Evolutionary conservation across 2,329 filamentous ascomycete genomes (phyloP), one percentile per base, ranked within the genome.

Genomic region (Lithohypha guttulata): DNA sequence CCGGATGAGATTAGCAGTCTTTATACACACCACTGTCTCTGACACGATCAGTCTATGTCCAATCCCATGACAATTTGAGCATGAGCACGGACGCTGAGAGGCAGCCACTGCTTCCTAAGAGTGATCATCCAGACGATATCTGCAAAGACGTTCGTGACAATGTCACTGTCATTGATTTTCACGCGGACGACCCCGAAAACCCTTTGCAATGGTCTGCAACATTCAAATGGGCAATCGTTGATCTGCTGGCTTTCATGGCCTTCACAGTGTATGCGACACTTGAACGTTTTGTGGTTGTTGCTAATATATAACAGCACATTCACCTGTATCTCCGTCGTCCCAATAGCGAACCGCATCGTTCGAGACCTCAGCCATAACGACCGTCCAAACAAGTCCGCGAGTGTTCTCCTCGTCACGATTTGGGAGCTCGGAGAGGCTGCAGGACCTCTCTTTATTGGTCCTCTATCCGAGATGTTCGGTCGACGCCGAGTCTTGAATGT

Each of bases 301-400:
- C n/a, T 46, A 14, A 15, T 9, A 14, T 34, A 15, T n/a, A 23
- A 1, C 38, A 74, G 71, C 3, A 74, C 71, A 2, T 73, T 75
- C 46, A 75, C 69, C 5, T 76, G 71, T 55, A 70, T 73, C 41
- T 66, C 65, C 0, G 61, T 74, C 1, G 68, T 75, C 1, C 71
- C 72, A 0, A 60, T 76, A 34, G 70, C 72, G 5, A 60, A 57
- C 25, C 60, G 58, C 32, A 75, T 76, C 45, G 64, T 71, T 15
- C 49, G 57, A 2, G 71, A 76, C 42, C 61, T 51, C 15, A 34
- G 33, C 18, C 32, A 39, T 13, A 43, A 68, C 33, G 55, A 63
- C 42, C 37, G 50, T 7, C 50, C 58, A 19, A 61, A 59, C 55
- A 66, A 66, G 41, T 65, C 68, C 0, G 61, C 69, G 11, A 66